Evolutionary conservation across 805 yeast genomes (phyloP).

Genomic region (Schwanniomyces occidentalis): DNA sequence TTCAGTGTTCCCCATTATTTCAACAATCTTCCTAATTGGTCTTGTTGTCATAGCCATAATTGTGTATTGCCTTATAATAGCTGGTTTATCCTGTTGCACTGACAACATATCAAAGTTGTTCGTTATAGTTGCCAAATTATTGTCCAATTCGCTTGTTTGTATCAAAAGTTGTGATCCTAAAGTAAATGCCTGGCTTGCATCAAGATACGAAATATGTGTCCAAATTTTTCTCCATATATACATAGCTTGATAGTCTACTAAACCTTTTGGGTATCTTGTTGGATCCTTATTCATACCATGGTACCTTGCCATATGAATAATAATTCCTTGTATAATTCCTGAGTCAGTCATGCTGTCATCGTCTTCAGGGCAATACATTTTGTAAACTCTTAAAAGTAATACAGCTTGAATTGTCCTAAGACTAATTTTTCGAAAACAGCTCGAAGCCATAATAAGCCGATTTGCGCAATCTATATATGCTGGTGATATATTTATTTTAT

Average conservation of each 20-base stretch:
- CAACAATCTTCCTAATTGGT: constrained; percentile 2
- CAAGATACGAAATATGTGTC: constrained; percentile 7
- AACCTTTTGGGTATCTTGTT: not conserved
- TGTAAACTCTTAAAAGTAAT: constrained; percentile 7
- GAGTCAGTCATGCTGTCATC: constrained; percentile 7
- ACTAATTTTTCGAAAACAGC: not conserved
- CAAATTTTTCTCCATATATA: constrained; percentile 11
- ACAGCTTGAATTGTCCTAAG: constrained; percentile 8
- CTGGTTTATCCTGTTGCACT: constrained; percentile 1
- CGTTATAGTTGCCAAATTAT: not conserved
- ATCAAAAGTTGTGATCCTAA: constrained; percentile 4
- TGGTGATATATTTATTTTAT: constrained; percentile 1
- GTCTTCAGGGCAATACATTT: constrained; percentile 10
- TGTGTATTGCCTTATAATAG: constrained; percentile 2
- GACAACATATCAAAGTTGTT: not conserved
- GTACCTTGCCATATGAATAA: constrained; percentile 9
- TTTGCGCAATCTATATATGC: constrained; percentile 3
- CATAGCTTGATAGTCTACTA: constrained; percentile 1
- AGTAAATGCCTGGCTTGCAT: constrained; percentile 8
- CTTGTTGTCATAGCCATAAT: not conserved
- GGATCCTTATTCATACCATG: constrained; percentile 9
- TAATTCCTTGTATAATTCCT: constrained; percentile 4
- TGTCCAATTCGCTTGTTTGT: not conserved
- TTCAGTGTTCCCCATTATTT: not conserved
- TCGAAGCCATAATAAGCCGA: not conserved